Conservation (phyloP, 1,284 basidiomycete genomes). For the Exsudoporus floridanus region DNA sequence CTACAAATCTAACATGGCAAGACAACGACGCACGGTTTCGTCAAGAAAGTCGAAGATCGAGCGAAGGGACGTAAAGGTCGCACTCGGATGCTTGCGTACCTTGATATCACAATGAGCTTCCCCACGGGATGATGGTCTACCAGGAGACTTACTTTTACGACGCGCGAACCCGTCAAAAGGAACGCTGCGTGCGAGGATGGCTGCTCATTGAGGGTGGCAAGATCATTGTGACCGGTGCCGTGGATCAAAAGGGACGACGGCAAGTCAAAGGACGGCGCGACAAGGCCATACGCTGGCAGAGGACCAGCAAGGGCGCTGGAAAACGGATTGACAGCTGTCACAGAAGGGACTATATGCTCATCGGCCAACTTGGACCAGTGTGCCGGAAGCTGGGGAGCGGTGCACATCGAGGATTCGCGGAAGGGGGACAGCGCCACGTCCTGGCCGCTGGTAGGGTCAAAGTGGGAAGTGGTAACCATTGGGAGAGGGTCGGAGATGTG, state of each 20-base stretch:
- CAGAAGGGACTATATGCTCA: conserved; percentile 1
- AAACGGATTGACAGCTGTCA: neutral
- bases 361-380: conserved; percentile 10
- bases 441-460: conserved; percentile 22
- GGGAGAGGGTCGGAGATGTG: conserved; percentile 6
- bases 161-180: conserved; percentile 48
- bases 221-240: conserved; percentile 35
- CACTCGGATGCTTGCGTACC: conserved; percentile 25
- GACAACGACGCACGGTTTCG: conserved; percentile 18
- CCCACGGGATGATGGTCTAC: neutral
- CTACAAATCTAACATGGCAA: neutral
- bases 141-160: conserved; percentile 45
- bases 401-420: conserved; percentile 23
- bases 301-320: conserved; percentile 9
- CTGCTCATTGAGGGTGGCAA: conserved; percentile 8
- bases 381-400: neutral
- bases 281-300: neutral
- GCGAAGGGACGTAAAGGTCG: conserved; percentile 38
- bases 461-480: conserved; percentile 23
- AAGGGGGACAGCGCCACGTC: conserved; percentile 15
- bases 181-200: conserved; percentile 42
- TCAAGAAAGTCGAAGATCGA: conserved; percentile 27
- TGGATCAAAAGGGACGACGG: conserved; percentile 39
- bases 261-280: conserved; percentile 28
- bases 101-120: conserved; percentile 12